phyloP scores from a whole-genome alignment of 306 rosid species.

The Lagenaria siceraria region DNA sequence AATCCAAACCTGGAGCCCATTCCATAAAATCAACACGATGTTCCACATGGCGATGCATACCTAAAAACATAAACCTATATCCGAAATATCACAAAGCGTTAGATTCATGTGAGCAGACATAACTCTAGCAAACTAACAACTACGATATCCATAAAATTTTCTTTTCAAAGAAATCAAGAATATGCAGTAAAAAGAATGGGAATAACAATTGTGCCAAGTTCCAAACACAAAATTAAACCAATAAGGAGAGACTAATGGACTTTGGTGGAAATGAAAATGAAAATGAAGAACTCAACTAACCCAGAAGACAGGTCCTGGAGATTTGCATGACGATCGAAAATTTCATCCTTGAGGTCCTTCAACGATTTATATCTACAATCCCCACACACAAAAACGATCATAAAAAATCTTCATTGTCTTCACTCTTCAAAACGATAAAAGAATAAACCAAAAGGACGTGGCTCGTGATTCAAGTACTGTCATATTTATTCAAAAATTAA shows the following conservation, averaged over 20 bases:
- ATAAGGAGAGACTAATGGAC: background rate
- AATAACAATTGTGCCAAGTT: background rate
- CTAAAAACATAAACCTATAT: constrained; percentile 69
- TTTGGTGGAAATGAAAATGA: background rate
- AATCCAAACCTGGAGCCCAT: constrained; percentile 93
- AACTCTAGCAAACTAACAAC: background rate
- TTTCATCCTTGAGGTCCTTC: constrained; percentile 77
- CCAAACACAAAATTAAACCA: background rate
- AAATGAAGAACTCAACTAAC: constrained; percentile 37
- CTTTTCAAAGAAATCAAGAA: background rate
- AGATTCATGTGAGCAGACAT: background rate
- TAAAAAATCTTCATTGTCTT: background rate
- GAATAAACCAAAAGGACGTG: background rate
- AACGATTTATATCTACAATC: constrained; percentile 52
- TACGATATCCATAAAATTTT: background rate
- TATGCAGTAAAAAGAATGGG: background rate
- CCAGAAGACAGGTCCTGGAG: constrained; percentile 75
- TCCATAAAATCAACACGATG: constrained; percentile 92
- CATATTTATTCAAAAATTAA: background rate
- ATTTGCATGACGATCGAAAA: constrained; percentile 53
- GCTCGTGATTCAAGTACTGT: background rate
- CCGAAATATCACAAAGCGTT: constrained; percentile 10
- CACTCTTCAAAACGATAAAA: background rate
- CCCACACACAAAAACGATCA: background rate
- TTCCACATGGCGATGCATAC: constrained; percentile 94